phyloP scores from a whole-genome alignment of 257 asterid species.

The Solanum chiquidenum region DNA sequence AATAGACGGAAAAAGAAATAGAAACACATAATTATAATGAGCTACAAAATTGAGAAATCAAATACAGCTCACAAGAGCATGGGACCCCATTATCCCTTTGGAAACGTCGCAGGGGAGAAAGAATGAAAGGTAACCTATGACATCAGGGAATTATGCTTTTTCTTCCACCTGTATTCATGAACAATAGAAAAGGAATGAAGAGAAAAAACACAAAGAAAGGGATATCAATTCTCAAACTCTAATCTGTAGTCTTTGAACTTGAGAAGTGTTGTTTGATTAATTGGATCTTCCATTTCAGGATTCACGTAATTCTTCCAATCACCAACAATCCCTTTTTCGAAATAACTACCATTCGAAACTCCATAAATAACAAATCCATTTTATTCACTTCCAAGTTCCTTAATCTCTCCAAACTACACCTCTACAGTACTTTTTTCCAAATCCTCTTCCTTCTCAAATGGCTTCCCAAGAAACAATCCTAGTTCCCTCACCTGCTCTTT shows the following conservation, averaged over 20 bases:
- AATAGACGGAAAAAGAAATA: not conserved
- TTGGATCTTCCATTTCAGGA: constrained; percentile 13
- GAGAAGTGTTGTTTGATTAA: not conserved
- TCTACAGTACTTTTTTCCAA: constrained; percentile 13
- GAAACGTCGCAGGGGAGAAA: not conserved
- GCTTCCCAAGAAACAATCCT: constrained; percentile 21
- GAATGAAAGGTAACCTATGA: not conserved
- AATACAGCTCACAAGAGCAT: not conserved
- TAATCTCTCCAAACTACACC: constrained; percentile 27
- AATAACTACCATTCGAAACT: constrained; percentile 18
- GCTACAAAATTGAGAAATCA: not conserved
- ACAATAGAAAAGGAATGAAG: not conserved
- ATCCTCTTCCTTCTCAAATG: constrained; percentile 7
- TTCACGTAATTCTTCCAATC: constrained; percentile 26
- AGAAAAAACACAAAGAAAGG: not conserved
- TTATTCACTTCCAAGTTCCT: constrained; percentile 25
- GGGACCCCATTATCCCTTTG: not conserved
- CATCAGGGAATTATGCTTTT: not conserved
- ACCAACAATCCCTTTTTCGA: constrained; percentile 20
- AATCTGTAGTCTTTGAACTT: constrained; percentile 18
- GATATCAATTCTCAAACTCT: not conserved
- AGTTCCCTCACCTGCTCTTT: constrained; percentile 15
- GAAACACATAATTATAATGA: not conserved
- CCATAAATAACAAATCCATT: constrained; percentile 8
- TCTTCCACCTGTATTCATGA: not conserved